These are phyloP conservation scores for Hypoxylon sp. DNA, from an alignment of 2,329 filamentous ascomycete species.

Conservation along the genomic window DNA sequence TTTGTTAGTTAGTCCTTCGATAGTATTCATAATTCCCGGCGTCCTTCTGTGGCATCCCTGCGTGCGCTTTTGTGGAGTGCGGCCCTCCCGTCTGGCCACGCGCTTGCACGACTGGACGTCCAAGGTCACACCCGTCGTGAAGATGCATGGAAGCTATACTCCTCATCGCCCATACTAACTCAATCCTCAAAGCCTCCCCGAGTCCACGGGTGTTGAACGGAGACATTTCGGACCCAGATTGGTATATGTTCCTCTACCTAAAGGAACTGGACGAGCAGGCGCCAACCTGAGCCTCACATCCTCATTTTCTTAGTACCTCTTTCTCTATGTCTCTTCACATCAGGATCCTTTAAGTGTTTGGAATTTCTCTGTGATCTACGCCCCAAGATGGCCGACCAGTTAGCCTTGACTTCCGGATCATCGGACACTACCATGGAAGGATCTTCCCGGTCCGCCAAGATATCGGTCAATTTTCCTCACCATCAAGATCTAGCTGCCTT, in stretches of 20 bases:
- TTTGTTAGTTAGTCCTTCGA: conserved; percentile 31
- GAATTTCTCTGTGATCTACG: conserved; percentile 13
- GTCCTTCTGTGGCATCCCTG: conserved; percentile 12
- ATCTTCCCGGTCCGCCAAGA: conserved; percentile 43
- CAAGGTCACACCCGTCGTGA: conserved; percentile 18
- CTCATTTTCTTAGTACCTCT: conserved; percentile 19
- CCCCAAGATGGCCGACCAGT: conserved; percentile 37
- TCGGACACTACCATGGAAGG: conserved; percentile 44
- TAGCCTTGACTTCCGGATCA: conserved; percentile 44
- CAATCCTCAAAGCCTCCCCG: conserved; percentile 7
- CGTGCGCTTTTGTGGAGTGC: conserved; percentile 11
- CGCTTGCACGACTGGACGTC: conserved; percentile 13
- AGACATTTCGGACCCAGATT: conserved; percentile 7
- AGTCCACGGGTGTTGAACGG: neutral
- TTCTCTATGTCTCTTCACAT: conserved; percentile 22
- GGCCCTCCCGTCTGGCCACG: conserved; percentile 10
- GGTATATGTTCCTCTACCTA: conserved; percentile 12
- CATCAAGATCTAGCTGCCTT: conserved; percentile 38
- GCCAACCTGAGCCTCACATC: conserved; percentile 12
- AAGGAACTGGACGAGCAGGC: conserved; percentile 16
- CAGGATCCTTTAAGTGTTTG: conserved; percentile 6
- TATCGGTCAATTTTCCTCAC: conserved; percentile 38
- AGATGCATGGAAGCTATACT: conserved; percentile 7
- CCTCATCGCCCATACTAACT: conserved; percentile 26
- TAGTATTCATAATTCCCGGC: conserved; percentile 23